Evolutionary conservation across 139 green algal species (phyloP).

Genomic region (Coccomyxa sp.): DNA sequence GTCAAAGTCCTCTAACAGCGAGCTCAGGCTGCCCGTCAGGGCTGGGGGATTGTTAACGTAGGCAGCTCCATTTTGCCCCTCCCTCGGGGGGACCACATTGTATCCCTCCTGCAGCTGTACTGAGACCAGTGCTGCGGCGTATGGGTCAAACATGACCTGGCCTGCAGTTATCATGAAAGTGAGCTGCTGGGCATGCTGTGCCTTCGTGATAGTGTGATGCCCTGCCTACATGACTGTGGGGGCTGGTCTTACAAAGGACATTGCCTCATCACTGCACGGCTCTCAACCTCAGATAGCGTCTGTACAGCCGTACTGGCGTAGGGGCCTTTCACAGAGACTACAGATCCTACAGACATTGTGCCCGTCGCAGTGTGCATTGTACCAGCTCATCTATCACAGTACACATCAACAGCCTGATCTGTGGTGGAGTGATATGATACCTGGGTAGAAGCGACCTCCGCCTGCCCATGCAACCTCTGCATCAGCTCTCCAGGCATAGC

Average conservation of each 20-base stretch:
- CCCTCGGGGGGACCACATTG: conserved; percentile 30
- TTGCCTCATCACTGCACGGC: no score
- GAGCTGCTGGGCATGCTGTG: no score
- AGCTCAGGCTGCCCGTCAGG: conserved; percentile 45
- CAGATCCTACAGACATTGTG: no score
- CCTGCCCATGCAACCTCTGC: conserved; percentile 52
- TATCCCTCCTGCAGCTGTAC: conserved; percentile 37
- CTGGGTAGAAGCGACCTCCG: conserved; percentile 40
- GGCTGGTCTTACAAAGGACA: no score
- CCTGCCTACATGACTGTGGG: background rate
- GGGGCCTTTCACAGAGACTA: no score
- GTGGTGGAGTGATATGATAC: background rate
- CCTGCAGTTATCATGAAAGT: conserved; percentile 16
- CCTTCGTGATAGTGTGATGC: background rate
- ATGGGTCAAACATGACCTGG: conserved; percentile 58
- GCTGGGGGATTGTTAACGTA: conserved; percentile 14
- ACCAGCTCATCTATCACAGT: background rate
- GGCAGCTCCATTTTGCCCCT: background rate
- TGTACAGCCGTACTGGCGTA: no score
- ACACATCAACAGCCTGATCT: background rate
- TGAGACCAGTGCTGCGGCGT: conserved; percentile 29
- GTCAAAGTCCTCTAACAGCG: conserved; percentile 28
- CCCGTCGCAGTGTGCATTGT: background rate
- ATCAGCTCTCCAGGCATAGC: conserved; percentile 58
- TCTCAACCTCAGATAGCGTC: no score